phyloP scores from a whole-genome alignment of 176 grass and related monocot genomes.

The Oropetium thomaeum region DNA sequence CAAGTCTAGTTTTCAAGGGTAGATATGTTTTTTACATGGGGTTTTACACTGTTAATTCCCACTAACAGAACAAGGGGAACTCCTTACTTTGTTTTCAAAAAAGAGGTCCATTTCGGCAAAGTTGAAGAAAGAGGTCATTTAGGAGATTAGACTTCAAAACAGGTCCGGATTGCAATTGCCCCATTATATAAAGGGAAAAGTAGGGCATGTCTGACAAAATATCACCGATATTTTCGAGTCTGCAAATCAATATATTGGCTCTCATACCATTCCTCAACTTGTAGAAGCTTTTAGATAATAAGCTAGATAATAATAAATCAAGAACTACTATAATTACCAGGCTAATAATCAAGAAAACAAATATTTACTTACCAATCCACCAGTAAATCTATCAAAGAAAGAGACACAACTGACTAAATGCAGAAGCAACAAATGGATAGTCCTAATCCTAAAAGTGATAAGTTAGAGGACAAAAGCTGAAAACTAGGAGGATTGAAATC shows the following conservation, averaged over 20 bases:
- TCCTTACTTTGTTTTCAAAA: too few relatives aligned
- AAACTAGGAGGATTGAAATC: neutral
- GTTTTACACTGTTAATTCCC: too few relatives aligned
- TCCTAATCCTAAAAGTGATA: conserved; percentile 13
- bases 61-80: too few relatives aligned
- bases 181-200: too few relatives aligned
- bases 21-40: too few relatives aligned
- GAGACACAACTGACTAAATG: conserved; percentile 2
- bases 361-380: conserved; percentile 11
- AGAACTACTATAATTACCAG: too few relatives aligned
- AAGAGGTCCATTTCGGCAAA: too few relatives aligned
- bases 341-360: conserved; percentile 12
- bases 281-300: neutral
- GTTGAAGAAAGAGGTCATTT: too few relatives aligned
- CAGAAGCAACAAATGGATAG: conserved; percentile 36
- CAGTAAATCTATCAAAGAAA: conserved; percentile 20
- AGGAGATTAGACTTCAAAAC: too few relatives aligned
- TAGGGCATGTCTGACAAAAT: neutral
- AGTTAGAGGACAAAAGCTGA: neutral
- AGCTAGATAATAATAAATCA: neutral
- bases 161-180: too few relatives aligned
- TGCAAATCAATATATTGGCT: neutral
- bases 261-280: conserved; percentile 5
- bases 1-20: too few relatives aligned
- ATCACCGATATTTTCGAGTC: conserved; percentile 14